Conservation (phyloP, 768 basidiomycete species). For the Amanita subjunquillea region DNA sequence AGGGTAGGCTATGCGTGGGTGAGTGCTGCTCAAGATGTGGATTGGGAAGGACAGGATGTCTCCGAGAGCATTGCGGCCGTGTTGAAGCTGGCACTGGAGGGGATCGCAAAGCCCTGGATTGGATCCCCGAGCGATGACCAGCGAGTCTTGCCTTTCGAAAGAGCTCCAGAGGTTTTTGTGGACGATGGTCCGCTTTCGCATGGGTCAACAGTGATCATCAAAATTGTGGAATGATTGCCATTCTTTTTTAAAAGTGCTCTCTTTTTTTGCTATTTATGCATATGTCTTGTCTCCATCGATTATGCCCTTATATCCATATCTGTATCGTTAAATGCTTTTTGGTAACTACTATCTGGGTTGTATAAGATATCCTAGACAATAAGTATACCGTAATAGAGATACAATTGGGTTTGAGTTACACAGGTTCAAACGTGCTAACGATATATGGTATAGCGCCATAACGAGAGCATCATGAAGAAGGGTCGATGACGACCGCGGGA, state of each 20-base stretch:
- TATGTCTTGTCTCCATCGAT: not conserved
- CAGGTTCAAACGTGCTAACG: not conserved
- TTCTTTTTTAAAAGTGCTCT: not conserved
- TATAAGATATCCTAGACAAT: not conserved
- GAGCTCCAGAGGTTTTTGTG: constrained; percentile 36
- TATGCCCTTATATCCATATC: not conserved
- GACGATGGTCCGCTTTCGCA: constrained; percentile 24
- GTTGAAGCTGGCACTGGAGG: constrained; percentile 29
- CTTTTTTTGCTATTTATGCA: not conserved
- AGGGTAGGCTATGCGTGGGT: constrained; percentile 76
- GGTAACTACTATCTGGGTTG: not conserved
- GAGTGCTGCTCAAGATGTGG: constrained; percentile 69
- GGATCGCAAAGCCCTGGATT: constrained; percentile 34
- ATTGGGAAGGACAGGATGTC: constrained; percentile 75
- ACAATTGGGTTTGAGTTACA: not conserved
- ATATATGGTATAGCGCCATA: not conserved
- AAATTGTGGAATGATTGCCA: constrained; percentile 24
- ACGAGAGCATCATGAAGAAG: constrained; percentile 17
- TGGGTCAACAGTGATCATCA: constrained; percentile 36
- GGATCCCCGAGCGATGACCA: constrained; percentile 19
- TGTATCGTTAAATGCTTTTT: constrained; percentile 2
- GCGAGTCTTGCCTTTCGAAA: constrained; percentile 42
- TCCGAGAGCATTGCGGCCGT: constrained; percentile 35
- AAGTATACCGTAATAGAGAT: not conserved
- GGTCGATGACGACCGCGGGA: constrained; percentile 30